Percentiles rank a stretch among this genome's conserved stretches.
Conservation (phyloP, 371 early-diverging fungal species). For the Haplosporangium sp. region DNA sequence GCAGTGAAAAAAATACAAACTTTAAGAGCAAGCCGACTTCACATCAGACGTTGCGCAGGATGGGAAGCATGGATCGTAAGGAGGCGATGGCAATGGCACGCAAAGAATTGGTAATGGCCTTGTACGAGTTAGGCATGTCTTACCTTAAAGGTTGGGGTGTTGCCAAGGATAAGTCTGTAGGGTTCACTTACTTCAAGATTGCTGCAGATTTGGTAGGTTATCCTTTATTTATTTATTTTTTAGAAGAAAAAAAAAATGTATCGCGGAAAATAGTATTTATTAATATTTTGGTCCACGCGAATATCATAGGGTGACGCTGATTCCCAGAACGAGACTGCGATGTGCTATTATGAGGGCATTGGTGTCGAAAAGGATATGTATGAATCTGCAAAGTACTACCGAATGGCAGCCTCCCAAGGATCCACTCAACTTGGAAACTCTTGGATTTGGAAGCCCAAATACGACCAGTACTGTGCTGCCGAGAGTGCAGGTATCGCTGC, state of each 20-base stretch:
- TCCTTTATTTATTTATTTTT: too few species aligned
- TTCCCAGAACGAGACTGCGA: constrained; percentile 85
- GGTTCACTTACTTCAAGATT: constrained; percentile 75
- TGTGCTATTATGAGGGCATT: constrained; percentile 81
- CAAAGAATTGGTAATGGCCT: constrained; percentile 81
- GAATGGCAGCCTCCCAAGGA: constrained; percentile 86
- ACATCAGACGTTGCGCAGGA: constrained; percentile 26
- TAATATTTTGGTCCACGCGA: background rate
- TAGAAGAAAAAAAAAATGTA: background rate
- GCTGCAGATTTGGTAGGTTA: constrained; percentile 74
- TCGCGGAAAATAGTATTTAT: too few species aligned
- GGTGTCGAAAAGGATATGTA: constrained; percentile 84
- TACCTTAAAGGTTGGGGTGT: constrained; percentile 94
- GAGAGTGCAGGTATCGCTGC: constrained; percentile 27
- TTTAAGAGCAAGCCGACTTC: background rate
- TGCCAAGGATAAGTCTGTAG: constrained; percentile 67
- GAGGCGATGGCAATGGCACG: constrained; percentile 42
- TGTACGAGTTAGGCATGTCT: constrained; percentile 87
- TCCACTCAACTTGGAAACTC: constrained; percentile 85
- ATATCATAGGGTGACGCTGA: constrained; percentile 75
- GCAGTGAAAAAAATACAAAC: background rate
- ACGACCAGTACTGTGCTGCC: constrained; percentile 60
- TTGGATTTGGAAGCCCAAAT: constrained; percentile 94
- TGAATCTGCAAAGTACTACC: constrained; percentile 85
- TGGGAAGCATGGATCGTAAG: constrained; percentile 44